Evolutionary conservation across 1,284 basidiomycete species (phyloP).

Genomic region (Wolfiporia cocos): DNA sequence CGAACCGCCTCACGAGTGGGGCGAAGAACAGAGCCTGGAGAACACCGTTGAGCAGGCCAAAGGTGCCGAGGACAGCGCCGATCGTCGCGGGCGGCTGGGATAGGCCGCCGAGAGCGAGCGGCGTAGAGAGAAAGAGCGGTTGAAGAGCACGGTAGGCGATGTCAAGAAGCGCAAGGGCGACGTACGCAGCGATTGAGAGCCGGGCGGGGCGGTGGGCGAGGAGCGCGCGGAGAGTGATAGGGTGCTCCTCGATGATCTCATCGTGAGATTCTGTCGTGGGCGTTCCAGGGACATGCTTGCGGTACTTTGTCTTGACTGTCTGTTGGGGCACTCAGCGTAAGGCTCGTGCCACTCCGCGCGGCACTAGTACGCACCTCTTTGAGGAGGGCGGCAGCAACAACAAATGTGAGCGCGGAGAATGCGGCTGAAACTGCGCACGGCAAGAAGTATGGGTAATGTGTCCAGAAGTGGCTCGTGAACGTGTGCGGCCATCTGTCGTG

Average conservation of each 20-base stretch:
- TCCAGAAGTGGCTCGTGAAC: constrained; percentile 56
- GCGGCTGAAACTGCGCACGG: constrained; percentile 56
- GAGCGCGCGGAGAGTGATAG: constrained; percentile 37
- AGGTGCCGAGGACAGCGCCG: constrained; percentile 48
- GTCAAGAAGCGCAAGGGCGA: constrained; percentile 54
- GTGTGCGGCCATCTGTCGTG: constrained; percentile 51
- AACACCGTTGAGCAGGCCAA: constrained; percentile 53
- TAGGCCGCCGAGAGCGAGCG: constrained; percentile 56
- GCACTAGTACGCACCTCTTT: neutral
- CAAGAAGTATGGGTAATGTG: constrained; percentile 63
- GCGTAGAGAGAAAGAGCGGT: constrained; percentile 66
- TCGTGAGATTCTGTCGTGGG: neutral
- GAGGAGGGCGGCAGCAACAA: constrained; percentile 28
- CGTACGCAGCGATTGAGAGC: constrained; percentile 58
- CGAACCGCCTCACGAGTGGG: constrained; percentile 42
- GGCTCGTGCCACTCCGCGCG: neutral
- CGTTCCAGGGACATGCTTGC: neutral
- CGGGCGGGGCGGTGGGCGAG: constrained; percentile 42
- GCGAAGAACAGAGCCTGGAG: constrained; percentile 58
- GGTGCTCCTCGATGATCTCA: constrained; percentile 15
- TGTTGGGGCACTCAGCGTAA: neutral
- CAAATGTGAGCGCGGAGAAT: constrained; percentile 42
- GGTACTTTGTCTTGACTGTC: neutral
- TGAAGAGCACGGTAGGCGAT: constrained; percentile 57
- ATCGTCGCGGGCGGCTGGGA: constrained; percentile 54